Evolutionary conservation across 768 basidiomycete genomes (phyloP).

Genomic region (Paxillus rubicundulus): DNA sequence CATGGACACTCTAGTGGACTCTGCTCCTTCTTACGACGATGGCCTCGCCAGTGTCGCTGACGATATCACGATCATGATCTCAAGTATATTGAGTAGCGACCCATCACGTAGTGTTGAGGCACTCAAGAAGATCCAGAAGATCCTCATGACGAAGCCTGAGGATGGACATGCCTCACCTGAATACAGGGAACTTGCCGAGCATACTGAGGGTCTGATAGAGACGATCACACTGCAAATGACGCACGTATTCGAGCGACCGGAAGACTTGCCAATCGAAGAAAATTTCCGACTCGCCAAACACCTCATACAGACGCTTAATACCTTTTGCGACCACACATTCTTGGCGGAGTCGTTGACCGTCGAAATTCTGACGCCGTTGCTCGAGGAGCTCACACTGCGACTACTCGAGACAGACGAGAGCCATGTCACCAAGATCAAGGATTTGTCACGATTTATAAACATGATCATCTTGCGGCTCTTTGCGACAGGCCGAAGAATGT

Average conservation of each 20-base stretch:
- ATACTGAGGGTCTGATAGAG: constrained; percentile 82
- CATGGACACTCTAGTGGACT: constrained; percentile 35
- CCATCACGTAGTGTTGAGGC: constrained; percentile 85
- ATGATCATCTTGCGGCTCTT: constrained; percentile 96
- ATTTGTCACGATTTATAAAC: constrained; percentile 94
- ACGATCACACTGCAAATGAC: constrained; percentile 91
- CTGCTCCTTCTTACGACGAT: constrained; percentile 26
- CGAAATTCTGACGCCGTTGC: constrained; percentile 78
- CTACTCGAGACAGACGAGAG: constrained; percentile 94
- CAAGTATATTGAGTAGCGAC: constrained; percentile 86
- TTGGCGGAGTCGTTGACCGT: constrained; percentile 86
- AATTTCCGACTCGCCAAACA: constrained; percentile 96
- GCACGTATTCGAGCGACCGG: constrained; percentile 82
- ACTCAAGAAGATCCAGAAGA: constrained; percentile 88
- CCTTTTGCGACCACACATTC: constrained; percentile 87
- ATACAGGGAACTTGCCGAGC: constrained; percentile 76
- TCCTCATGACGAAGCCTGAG: constrained; percentile 74
- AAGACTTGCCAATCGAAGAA: constrained; percentile 67
- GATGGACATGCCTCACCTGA: constrained; percentile 63
- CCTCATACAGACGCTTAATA: constrained; percentile 92
- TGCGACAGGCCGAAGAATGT: constrained; percentile 85
- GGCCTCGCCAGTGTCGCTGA: constrained; percentile 32
- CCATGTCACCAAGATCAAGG: constrained; percentile 78
- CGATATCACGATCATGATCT: constrained; percentile 79
- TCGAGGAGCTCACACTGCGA: constrained; percentile 88